Evolutionary conservation across 2,329 filamentous ascomycete genomes (phyloP).

Genomic region (Domatiomyces globalis): DNA sequence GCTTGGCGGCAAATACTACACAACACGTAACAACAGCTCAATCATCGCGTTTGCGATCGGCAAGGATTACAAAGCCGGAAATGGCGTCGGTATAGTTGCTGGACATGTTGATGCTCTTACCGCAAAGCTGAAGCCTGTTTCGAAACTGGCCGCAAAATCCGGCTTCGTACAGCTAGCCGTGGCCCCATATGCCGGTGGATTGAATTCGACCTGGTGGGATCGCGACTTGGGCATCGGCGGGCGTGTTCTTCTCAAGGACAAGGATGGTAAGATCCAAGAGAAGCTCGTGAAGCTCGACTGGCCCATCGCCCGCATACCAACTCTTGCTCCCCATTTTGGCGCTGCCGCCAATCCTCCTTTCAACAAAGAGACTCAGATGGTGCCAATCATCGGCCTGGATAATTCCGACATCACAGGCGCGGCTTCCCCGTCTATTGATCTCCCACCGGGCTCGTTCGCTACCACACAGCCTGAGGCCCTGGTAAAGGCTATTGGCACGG

Average conservation of each 20-base stretch:
- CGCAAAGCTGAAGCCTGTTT: slow-evolving; percentile 79
- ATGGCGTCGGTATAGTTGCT: slow-evolving; percentile 75
- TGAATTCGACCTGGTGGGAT: slow-evolving; percentile 94
- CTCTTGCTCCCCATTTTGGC: slow-evolving; percentile 87
- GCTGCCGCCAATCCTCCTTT: slow-evolving; percentile 49
- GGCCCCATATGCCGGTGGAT: slow-evolving; percentile 76
- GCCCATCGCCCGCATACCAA: slow-evolving; percentile 87
- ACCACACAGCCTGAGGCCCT: slow-evolving; percentile 73
- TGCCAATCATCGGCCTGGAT: slow-evolving; percentile 84
- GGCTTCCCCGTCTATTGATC: slow-evolving; percentile 16
- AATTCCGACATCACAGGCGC: slow-evolving; percentile 42
- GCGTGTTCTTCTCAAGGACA: slow-evolving; percentile 61
- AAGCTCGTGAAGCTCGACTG: slow-evolving; percentile 84
- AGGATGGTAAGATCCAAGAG: slow-evolving; percentile 59
- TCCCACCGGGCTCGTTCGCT: slow-evolving; percentile 52
- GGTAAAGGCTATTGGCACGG: slow-evolving; percentile 64
- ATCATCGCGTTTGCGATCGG: slow-evolving; percentile 78
- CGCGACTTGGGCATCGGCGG: slow-evolving; percentile 84
- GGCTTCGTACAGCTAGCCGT: slow-evolving; percentile 84
- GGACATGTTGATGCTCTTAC: slow-evolving; percentile 90
- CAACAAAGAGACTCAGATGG: slow-evolving; percentile 86
- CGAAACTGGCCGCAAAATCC: slow-evolving; percentile 66
- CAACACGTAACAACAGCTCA: slow-evolving; percentile 70
- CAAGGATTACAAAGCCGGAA: slow-evolving; percentile 64
- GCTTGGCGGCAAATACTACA: slow-evolving; percentile 76